Conservation (phyloP, 495 filamentous ascomycete species). For the Thozetella sp. region DNA sequence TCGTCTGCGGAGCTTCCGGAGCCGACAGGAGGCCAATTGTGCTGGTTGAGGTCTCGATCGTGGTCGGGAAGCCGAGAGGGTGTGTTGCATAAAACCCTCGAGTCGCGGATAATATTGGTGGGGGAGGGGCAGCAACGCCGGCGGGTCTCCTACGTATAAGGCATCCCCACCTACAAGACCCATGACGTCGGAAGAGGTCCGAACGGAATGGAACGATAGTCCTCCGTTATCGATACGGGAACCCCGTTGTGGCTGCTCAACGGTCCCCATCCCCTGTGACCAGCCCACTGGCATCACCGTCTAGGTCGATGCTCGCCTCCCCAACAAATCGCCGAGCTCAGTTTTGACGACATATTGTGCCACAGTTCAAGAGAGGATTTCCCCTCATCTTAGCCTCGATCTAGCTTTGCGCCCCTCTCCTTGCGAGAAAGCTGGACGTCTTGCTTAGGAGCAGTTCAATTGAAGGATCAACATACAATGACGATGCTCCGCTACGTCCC, state of each 20-base stretch:
- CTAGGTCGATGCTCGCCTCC: neutral
- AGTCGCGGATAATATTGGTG: neutral
- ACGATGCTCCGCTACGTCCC: slow-evolving; percentile 51
- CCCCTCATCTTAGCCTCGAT: too few relatives aligned
- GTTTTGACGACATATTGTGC: neutral
- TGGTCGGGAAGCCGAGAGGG: neutral
- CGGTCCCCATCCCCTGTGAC: too few relatives aligned
- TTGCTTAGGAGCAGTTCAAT: neutral
- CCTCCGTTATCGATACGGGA: too few relatives aligned
- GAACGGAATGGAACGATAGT: neutral
- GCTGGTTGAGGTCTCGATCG: neutral
- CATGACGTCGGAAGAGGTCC: slow-evolving; percentile 2
- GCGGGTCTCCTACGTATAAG: too few relatives aligned
- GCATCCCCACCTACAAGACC: too few relatives aligned
- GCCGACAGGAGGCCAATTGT: neutral
- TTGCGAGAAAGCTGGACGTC: neutral
- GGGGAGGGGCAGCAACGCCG: neutral
- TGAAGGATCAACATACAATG: slow-evolving; percentile 21
- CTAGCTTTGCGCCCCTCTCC: too few relatives aligned
- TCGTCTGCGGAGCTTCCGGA: neutral
- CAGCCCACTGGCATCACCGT: neutral
- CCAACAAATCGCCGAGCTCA: neutral
- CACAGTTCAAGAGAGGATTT: too few relatives aligned
- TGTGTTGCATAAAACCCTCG: neutral
- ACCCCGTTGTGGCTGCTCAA: too few relatives aligned